A percentile compares a stretch with the other conserved stretches of the same genome.
phyloP scores from a whole-genome alignment of 805 yeast genomes.

The Sporopachydermia quercuum region DNA sequence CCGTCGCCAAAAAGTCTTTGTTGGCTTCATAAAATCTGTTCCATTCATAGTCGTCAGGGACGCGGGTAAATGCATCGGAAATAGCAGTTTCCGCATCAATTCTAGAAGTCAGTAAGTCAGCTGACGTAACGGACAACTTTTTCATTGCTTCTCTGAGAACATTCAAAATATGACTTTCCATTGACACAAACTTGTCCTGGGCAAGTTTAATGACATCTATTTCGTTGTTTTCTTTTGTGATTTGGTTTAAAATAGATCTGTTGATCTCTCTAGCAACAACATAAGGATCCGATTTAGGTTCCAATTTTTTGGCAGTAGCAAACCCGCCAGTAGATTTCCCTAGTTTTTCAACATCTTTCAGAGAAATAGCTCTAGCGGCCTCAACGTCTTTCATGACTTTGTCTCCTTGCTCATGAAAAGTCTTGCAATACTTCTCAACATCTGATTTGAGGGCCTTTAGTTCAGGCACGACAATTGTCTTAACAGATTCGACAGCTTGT shows the following conservation, averaged over 20 bases:
- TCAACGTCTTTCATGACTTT: slow-evolving; percentile 25
- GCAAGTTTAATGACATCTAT: slow-evolving; percentile 27
- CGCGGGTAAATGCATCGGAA: slow-evolving; percentile 17
- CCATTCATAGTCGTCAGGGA: slow-evolving; percentile 32
- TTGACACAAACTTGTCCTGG: slow-evolving; percentile 25
- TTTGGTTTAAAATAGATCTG: slow-evolving; percentile 24
- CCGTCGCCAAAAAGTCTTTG: slow-evolving; percentile 17
- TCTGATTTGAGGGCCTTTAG: slow-evolving; percentile 26
- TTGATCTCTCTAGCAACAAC: slow-evolving; percentile 24
- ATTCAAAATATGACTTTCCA: slow-evolving; percentile 29
- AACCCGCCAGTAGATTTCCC: slow-evolving; percentile 21
- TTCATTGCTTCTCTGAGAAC: slow-evolving; percentile 25
- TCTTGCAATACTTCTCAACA: slow-evolving; percentile 27
- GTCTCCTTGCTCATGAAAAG: slow-evolving; percentile 19
- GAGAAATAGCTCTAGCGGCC: slow-evolving; percentile 19
- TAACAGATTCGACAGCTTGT: slow-evolving; percentile 25
- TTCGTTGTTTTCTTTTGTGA: slow-evolving; percentile 30
- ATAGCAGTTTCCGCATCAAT: slow-evolving; percentile 18
- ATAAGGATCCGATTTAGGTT: slow-evolving; percentile 31
- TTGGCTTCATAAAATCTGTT: slow-evolving; percentile 21
- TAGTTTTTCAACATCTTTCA: slow-evolving; percentile 24
- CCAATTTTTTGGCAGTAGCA: slow-evolving; percentile 17
- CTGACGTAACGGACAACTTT: slow-evolving; percentile 16
- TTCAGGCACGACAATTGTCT: slow-evolving; percentile 25
- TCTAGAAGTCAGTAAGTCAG: slow-evolving; percentile 17